Evolutionary conservation across 768 basidiomycete genomes (phyloP).

Genomic region (Lactarius tabidus): DNA sequence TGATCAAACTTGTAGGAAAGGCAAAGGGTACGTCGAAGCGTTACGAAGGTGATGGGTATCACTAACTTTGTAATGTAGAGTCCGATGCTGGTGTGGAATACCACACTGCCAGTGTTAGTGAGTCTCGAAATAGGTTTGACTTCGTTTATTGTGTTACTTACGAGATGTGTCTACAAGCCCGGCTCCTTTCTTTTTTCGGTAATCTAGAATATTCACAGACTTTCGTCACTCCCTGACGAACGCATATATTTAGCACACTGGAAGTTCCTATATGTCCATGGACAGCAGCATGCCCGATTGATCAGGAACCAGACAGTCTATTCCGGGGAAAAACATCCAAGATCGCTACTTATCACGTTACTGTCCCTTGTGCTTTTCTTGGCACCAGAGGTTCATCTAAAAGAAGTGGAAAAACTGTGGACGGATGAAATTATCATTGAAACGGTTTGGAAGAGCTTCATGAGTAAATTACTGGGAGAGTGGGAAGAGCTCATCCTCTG

Average conservation of each 20-base stretch:
- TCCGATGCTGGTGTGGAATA: neutral
- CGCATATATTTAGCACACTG: neutral
- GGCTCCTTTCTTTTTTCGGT: conserved; percentile 4
- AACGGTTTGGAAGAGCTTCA: neutral
- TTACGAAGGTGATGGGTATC: too few species aligned
- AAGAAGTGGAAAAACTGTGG: neutral
- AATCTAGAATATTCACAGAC: neutral
- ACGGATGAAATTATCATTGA: conserved; percentile 2
- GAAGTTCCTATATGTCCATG: conserved; percentile 3
- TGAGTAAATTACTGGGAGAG: neutral
- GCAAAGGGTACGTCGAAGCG: neutral
- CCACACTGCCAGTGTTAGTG: neutral
- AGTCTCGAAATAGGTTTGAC: neutral
- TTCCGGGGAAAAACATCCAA: too few species aligned
- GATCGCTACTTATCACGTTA: neutral
- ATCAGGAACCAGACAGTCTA: neutral
- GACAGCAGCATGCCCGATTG: neutral
- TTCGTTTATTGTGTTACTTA: neutral
- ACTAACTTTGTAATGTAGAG: neutral
- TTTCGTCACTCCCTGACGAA: neutral
- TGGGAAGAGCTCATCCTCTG: conserved; percentile 4
- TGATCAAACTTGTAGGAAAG: neutral
- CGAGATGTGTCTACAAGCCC: neutral
- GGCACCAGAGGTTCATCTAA: conserved; percentile 4
- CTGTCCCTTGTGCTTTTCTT: neutral